Conservation (phyloP, 345 rosid species). For the Hypericum androsaemum region DNA sequence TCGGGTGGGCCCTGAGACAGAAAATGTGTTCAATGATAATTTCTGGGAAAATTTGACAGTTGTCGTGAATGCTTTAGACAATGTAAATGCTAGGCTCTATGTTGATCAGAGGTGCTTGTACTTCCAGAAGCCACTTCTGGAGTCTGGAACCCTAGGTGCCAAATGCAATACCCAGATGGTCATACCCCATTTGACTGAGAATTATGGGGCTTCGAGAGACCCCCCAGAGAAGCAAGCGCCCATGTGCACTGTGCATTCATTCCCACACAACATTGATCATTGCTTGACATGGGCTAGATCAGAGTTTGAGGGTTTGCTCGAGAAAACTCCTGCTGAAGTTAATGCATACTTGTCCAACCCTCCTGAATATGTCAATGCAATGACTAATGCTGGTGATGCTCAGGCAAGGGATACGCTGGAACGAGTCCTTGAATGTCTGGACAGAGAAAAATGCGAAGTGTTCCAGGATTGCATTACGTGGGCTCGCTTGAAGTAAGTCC, state of each 20-base stretch:
- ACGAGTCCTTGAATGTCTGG: conserved; percentile 83
- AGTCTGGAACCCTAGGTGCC: conserved; percentile 98
- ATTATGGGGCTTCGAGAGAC: conserved; percentile 97
- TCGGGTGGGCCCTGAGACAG: conserved; percentile 92
- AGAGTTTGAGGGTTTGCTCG: conserved; percentile 95
- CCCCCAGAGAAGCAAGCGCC: conserved; percentile 99
- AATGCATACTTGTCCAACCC: conserved; percentile 82
- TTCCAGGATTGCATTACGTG: conserved; percentile 92
- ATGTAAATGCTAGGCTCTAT: conserved; percentile 91
- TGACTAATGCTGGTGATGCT: conserved; percentile 87
- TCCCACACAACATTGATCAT: conserved; percentile 98
- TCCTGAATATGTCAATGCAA: conserved; percentile 52
- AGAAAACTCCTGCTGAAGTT: conserved; percentile 96
- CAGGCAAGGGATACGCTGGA: conserved; percentile 91
- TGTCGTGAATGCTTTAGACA: conserved; percentile 88
- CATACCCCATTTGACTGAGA: conserved; percentile 93
- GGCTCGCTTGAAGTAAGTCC: conserved; percentile 93
- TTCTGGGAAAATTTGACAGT: conserved; percentile 87
- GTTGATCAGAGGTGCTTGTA: conserved; percentile 95
- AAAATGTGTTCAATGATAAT: conserved; percentile 74
- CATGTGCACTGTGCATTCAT: conserved; percentile 98
- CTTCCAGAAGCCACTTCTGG: conserved; percentile 98
- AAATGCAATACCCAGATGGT: conserved; percentile 99
- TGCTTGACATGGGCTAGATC: conserved; percentile 99
- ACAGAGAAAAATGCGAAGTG: conserved; percentile 67